A percentile compares a stretch with the other conserved stretches of the same genome.
phyloP scores from a whole-genome alignment of 306 rosid genomes.

The Cercis canadensis region DNA sequence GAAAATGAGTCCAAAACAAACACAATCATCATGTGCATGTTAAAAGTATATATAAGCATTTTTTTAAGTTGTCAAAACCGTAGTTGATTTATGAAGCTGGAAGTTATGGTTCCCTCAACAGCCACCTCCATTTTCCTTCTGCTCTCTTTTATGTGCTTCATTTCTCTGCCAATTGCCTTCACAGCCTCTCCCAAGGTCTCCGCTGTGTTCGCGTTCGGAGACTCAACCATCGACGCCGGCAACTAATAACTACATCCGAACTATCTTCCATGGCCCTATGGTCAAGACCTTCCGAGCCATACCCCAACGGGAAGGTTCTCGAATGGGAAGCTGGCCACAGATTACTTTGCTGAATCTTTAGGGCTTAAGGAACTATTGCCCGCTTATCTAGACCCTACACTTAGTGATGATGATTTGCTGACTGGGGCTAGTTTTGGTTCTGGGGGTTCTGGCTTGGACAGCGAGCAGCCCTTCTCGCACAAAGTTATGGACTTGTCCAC shows the following conservation, averaged over 20 bases:
- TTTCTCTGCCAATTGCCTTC: constrained; percentile 5
- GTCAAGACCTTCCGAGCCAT: constrained; percentile 42
- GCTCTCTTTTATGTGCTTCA: neutral
- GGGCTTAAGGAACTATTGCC: constrained; percentile 55
- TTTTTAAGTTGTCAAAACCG: too few species aligned
- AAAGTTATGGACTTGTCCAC: constrained; percentile 12
- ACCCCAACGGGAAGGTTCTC: constrained; percentile 49
- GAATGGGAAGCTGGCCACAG: constrained; percentile 48
- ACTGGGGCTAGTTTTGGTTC: constrained; percentile 59
- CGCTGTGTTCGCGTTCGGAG: constrained; percentile 52
- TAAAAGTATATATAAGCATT: too few species aligned
- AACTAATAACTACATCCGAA: constrained; percentile 45
- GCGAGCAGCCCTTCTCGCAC: neutral
- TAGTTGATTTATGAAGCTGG: too few species aligned
- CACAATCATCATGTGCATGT: too few species aligned
- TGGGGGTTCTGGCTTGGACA: constrained; percentile 49
- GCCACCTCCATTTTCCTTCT: neutral
- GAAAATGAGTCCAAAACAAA: too few species aligned
- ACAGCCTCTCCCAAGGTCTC: constrained; percentile 18
- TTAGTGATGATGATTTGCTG: constrained; percentile 38
- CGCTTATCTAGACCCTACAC: constrained; percentile 34
- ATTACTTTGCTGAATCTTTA: constrained; percentile 38
- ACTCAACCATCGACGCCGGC: constrained; percentile 53
- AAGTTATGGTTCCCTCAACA: constrained; percentile 33
- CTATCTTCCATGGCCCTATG: constrained; percentile 46